Evolutionary conservation across 2,329 filamentous ascomycete genomes (phyloP).

Genomic region (Penicillium sp.): DNA sequence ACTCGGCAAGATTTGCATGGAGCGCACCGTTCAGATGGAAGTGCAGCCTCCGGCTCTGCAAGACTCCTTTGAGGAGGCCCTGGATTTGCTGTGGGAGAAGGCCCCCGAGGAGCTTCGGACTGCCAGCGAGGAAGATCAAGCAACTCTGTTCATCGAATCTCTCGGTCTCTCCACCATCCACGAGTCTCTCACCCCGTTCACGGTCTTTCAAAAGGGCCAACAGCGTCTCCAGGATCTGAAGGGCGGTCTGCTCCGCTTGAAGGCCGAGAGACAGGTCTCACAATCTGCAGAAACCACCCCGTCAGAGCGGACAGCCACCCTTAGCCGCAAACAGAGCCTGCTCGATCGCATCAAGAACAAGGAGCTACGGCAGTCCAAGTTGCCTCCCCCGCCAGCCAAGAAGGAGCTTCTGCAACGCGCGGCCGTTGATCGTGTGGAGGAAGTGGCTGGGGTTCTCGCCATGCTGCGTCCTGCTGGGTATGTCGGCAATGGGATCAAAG

Average conservation of each 20-base stretch:
- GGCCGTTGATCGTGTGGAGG: conserved; percentile 64
- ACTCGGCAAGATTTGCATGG: conserved; percentile 39
- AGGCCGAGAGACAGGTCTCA: conserved; percentile 31
- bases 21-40: conserved; percentile 25
- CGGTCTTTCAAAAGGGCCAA: conserved; percentile 38
- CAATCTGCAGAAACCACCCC: conserved; percentile 18
- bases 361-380: conserved; percentile 51
- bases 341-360: conserved; percentile 74
- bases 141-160: conserved; percentile 33
- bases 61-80: conserved; percentile 48
- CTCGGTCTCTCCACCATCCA: conserved; percentile 36
- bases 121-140: conserved; percentile 32
- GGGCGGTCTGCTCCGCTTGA: conserved; percentile 38
- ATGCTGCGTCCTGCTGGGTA: conserved; percentile 51
- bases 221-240: conserved; percentile 42
- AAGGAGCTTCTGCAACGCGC: conserved; percentile 59
- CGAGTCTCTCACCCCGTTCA: conserved; percentile 36
- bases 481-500: conserved; percentile 31
- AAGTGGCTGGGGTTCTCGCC: conserved; percentile 64
- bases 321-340: conserved; percentile 55
- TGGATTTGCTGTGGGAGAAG: conserved; percentile 32
- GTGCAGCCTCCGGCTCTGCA: conserved; percentile 46
- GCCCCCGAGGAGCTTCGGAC: conserved; percentile 37
- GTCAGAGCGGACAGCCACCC: conserved; percentile 30
- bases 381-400: conserved; percentile 45